These are phyloP conservation scores for Nymphaea colorata DNA, from an alignment of 164 flowering plant species.

Conservation along the genomic window DNA sequence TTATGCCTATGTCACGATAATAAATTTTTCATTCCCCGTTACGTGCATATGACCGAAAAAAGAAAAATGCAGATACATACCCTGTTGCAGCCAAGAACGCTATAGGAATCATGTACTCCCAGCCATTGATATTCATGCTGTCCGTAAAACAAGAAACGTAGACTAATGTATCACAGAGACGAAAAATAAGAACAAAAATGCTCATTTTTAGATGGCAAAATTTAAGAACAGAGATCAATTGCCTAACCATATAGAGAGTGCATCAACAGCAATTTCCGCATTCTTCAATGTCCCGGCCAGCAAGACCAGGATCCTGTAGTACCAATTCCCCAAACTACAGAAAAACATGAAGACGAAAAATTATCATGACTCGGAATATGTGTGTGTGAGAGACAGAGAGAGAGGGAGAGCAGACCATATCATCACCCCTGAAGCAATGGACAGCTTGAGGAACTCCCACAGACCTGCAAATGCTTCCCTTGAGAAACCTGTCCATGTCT, in stretches of 20 bases:
- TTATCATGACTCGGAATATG: no score
- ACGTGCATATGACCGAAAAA: no score
- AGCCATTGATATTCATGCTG: constrained; percentile 52
- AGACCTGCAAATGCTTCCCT: constrained; percentile 27
- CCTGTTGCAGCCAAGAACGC: constrained; percentile 58
- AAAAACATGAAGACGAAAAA: not conserved
- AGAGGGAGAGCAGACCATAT: constrained; percentile 15
- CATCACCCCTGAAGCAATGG: constrained; percentile 38
- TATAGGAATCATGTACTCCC: constrained; percentile 67
- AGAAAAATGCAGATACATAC: constrained; percentile 16
- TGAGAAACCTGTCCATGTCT: constrained; percentile 35
- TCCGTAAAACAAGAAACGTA: not conserved
- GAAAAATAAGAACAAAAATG: not conserved
- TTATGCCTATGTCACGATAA: no score
- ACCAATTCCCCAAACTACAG: constrained; percentile 65
- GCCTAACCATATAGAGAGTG: constrained; percentile 49
- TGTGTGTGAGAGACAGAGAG: not conserved
- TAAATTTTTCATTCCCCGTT: no score
- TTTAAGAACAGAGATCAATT: not conserved
- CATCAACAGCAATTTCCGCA: constrained; percentile 52
- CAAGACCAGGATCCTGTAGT: constrained; percentile 42
- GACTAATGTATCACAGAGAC: not conserved
- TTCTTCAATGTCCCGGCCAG: constrained; percentile 53
- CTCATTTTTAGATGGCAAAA: not conserved
- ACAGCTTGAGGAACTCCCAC: constrained; percentile 32